These are phyloP conservation scores for Paspalum vaginatum DNA, from an alignment of 176 grass and related monocot genomes.

Conservation along the genomic window DNA sequence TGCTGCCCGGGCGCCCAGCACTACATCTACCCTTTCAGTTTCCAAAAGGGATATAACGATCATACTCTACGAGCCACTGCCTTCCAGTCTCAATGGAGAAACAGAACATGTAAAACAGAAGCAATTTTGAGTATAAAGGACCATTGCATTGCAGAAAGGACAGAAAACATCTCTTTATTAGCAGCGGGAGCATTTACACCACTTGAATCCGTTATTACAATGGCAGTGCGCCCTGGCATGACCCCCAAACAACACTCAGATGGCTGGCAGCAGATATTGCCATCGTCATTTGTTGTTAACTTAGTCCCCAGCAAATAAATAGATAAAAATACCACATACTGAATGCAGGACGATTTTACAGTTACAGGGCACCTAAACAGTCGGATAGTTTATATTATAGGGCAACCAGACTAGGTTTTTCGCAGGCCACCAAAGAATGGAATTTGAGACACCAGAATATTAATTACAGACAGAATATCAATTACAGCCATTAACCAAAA, in stretches of 20 bases:
- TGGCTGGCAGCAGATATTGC: slow-evolving; percentile 16
- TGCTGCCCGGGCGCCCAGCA: too few species aligned
- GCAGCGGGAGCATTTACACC: slow-evolving; percentile 30
- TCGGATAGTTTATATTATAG: neutral
- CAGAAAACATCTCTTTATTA: neutral
- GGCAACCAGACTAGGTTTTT: neutral
- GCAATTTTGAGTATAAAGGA: neutral
- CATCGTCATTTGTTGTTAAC: slow-evolving; percentile 44
- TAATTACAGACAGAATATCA: neutral
- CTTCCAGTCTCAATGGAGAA: neutral
- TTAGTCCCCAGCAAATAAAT: slow-evolving; percentile 19
- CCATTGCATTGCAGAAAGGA: neutral
- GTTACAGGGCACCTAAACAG: slow-evolving; percentile 7
- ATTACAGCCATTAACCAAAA: slow-evolving; percentile 22
- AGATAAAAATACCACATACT: neutral
- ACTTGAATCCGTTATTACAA: neutral
- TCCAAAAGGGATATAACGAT: too few species aligned
- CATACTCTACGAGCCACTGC: neutral
- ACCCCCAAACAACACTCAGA: slow-evolving; percentile 37
- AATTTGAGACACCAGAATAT: slow-evolving; percentile 1
- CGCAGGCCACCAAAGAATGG: slow-evolving; percentile 28
- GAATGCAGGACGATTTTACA: neutral
- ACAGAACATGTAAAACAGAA: neutral
- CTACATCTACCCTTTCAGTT: too few species aligned
- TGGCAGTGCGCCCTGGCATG: neutral